Base-by-base conservation (phyloP, 139 green algal species). In the Chlorella vulgaris region DNA sequence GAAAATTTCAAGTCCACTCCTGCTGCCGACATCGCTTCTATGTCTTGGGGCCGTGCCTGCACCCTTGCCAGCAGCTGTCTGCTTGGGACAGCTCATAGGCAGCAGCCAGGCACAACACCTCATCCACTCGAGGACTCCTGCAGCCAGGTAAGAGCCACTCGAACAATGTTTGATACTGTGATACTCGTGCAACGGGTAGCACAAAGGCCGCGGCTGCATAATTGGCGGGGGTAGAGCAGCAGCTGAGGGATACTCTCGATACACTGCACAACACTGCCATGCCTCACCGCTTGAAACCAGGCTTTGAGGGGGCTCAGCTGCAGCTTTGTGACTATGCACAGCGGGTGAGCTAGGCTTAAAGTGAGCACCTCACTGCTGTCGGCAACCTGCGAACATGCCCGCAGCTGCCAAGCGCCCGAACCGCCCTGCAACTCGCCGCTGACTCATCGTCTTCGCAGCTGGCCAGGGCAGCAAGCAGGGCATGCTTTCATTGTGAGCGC, bases 271-370 rank as follows among this genome's bases (percentile, higher is more conserved):
- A 21, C 55, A 28, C 55, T 31, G 55, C 47, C 18, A 28, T 65
- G n/a, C n/a, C 51, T 69, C 60, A 81, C 83, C 47, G 31, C 38
- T 74, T 90, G 86, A 61, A 90, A 90, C 7, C 69, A 81, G 36
- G 86, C 86, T 13, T 66, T 65, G 74, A 88, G 90, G 50, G 86
- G 85, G 19, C 82, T 73, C 39, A 90, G 26, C 35, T 55, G 63
- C 21, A 90, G 39, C 75, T 81, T 73, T 5, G 28, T 39, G 8
- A 90, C 80, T 42, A 90, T 47, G 81, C 73, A 85, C 55, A 90
- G 47, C 28, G 86, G 86, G 47, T 88, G 84, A 22, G 81, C 83
- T 53, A 90, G 74, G 28, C 31, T 42, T 21, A 89, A 82, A 4
- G 62, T 31, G 40, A 89, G 35, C 15, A 35, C 65, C 51, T 90